Base-by-base conservation (phyloP, 371 early-diverging fungal genomes). In the Lichtheimia corymbifera region DNA sequence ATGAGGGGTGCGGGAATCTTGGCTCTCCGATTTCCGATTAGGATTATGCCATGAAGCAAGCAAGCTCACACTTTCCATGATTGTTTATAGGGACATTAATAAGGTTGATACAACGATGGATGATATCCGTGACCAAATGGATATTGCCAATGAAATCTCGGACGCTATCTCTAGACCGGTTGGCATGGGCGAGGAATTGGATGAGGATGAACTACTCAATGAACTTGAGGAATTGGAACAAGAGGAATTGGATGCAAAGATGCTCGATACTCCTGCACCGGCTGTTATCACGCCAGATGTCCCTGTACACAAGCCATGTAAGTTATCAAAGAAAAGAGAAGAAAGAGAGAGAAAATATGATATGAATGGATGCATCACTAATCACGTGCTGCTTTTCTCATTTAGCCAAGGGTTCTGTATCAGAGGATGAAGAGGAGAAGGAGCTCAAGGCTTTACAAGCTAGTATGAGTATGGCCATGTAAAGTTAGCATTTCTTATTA, bases 91-190 rank as follows among this genome's bases (percentile, higher is more conserved):
- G 88, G 87, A 94, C 67, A 92, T 97, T 58, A 89, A 95, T 74
- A 94, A 93, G 83, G 97, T 98, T 41, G 99, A 98, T 71, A 80
- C 85, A 49, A 93, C 92, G 3, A 95, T 97, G 97, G 99, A 98
- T 70, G 96, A 96, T 58, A 96, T 98, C 62, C 88, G 95, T 56
- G 97, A 97, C 61, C 96, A 97, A 73, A 96, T 97, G 95, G 97
- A 96, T 66, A 73, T 96, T 63, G 94, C 96, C 17, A 94, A 95
- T 68, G 97, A 97, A 76, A 89, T 98, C 24, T 91, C 92, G 15
- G 93, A 94, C 35, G 97, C 96, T 24, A 94, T 98, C 64, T 88
- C 96, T 50, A 90, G 91, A 70, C 97, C 97, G 1, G 84, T 94
- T 59, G 74, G 84, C 51, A 82, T 92, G 62, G 96, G 94, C 12